Conservation (phyloP, 108 stramenopile genomes). For the Cyclotella distinguenda region DNA sequence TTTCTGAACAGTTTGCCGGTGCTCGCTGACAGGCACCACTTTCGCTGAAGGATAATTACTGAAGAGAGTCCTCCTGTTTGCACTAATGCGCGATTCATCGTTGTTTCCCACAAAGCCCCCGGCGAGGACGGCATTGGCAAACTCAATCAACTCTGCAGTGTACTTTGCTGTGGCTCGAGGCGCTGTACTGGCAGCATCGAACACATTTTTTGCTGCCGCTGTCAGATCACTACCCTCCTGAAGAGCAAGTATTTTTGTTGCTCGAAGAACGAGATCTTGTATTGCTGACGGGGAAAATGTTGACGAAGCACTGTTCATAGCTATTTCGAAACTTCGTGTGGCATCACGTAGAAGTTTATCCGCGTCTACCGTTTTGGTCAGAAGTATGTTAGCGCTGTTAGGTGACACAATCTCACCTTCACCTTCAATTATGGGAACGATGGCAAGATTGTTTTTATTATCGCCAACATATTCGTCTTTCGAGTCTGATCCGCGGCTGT, state of each 20-base stretch:
- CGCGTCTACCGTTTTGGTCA: conserved; percentile 5
- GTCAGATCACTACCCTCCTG: conserved; percentile 48
- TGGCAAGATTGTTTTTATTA: conserved; percentile 7
- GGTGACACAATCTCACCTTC: conserved; percentile 10
- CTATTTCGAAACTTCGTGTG: conserved; percentile 50
- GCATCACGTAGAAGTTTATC: conserved; percentile 58
- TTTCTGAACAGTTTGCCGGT: conserved; percentile 32
- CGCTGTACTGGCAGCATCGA: conserved; percentile 55
- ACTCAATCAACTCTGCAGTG: conserved; percentile 55
- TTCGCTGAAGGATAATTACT: conserved; percentile 29
- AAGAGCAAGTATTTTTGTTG: conserved; percentile 38
- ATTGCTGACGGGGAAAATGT: conserved; percentile 40
- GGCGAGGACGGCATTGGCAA: conserved; percentile 61
- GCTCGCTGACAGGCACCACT: conserved; percentile 12
- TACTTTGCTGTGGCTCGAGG: conserved; percentile 65
- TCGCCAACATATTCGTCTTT: conserved; percentile 3
- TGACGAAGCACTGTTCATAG: conserved; percentile 52
- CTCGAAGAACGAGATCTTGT: conserved; percentile 48
- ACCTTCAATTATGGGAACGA: conserved; percentile 35
- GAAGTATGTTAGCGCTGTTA: not conserved
- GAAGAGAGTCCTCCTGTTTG: conserved; percentile 17
- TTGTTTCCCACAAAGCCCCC: conserved; percentile 45
- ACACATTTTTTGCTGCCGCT: conserved; percentile 48
- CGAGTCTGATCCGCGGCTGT: conserved; percentile 6
- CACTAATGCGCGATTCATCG: not conserved